Conservation (phyloP, 305 asterid genomes). For the Fraxinus nigra region DNA sequence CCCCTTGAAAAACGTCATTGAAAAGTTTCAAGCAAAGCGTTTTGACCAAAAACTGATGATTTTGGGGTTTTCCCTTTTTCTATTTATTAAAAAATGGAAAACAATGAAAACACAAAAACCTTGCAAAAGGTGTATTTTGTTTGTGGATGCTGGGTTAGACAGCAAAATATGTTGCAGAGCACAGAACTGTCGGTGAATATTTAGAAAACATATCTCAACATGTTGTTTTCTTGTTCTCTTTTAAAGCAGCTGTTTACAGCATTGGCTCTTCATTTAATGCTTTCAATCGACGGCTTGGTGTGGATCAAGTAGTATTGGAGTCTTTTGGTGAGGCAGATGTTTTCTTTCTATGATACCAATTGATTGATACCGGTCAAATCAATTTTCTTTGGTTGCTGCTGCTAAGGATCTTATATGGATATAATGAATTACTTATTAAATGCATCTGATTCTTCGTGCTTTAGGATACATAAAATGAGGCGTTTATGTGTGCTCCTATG, state of each 20-base stretch:
- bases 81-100: not conserved
- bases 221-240: not conserved
- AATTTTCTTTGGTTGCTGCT: not conserved
- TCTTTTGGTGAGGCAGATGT: not conserved
- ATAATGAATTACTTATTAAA: not conserved
- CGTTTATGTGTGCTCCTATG: not conserved
- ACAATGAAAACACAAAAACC: not conserved
- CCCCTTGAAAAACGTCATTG: not conserved
- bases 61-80: not conserved
- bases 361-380: not conserved
- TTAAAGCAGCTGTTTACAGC: not conserved
- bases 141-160: not conserved
- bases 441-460: not conserved
- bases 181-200: not conserved
- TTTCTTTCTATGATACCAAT: not conserved
- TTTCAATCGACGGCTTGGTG: not conserved
- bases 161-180: not conserved
- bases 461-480: not conserved
- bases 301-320: not conserved
- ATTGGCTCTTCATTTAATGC: not conserved
- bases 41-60: not conserved
- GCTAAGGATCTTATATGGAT: not conserved
- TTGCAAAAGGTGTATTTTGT: not conserved
- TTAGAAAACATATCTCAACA: not conserved
- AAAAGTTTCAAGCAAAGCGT: not conserved